Evolutionary conservation across 2,329 filamentous ascomycete species (phyloP).

Genomic region (Cladosporium sp.): DNA sequence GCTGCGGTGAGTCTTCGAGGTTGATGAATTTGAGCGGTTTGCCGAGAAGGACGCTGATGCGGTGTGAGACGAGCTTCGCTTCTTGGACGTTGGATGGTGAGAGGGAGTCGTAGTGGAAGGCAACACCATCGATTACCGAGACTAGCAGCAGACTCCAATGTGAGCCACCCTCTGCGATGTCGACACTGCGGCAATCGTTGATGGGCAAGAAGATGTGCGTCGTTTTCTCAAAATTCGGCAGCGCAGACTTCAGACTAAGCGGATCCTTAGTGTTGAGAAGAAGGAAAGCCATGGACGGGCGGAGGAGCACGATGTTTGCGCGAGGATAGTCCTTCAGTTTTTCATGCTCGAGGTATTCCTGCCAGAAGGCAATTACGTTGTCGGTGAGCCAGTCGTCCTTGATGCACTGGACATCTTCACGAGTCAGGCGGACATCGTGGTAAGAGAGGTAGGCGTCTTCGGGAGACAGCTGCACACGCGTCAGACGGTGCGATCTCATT

Average conservation of each 20-base stretch:
- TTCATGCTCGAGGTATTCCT: slow-evolving; percentile 93
- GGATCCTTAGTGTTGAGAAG: slow-evolving; percentile 71
- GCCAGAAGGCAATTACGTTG: slow-evolving; percentile 97
- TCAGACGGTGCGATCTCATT: not conserved
- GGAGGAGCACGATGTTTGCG: slow-evolving; percentile 84
- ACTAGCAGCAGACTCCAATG: slow-evolving; percentile 96
- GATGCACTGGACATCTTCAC: slow-evolving; percentile 84
- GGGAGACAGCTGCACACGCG: slow-evolving; percentile 49
- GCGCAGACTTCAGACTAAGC: slow-evolving; percentile 60
- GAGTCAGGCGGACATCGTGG: slow-evolving; percentile 67
- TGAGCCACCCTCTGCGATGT: slow-evolving; percentile 79
- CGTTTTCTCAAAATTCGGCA: slow-evolving; percentile 76
- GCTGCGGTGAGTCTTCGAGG: slow-evolving; percentile 81
- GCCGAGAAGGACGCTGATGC: slow-evolving; percentile 68
- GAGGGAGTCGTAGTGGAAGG: slow-evolving; percentile 95
- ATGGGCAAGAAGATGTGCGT: slow-evolving; percentile 96
- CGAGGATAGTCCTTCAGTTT: slow-evolving; percentile 76
- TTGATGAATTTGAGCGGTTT: slow-evolving; percentile 73
- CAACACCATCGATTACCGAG: slow-evolving; percentile 80
- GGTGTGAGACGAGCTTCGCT: slow-evolving; percentile 67
- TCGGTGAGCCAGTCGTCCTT: slow-evolving; percentile 96
- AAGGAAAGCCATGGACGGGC: slow-evolving; percentile 90
- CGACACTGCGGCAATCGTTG: slow-evolving; percentile 79
- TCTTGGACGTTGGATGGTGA: slow-evolving; percentile 73
- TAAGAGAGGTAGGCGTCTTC: slow-evolving; percentile 71